These are phyloP conservation scores for Mycena polygramma DNA, from an alignment of 768 basidiomycete species.

Conservation along the genomic window DNA sequence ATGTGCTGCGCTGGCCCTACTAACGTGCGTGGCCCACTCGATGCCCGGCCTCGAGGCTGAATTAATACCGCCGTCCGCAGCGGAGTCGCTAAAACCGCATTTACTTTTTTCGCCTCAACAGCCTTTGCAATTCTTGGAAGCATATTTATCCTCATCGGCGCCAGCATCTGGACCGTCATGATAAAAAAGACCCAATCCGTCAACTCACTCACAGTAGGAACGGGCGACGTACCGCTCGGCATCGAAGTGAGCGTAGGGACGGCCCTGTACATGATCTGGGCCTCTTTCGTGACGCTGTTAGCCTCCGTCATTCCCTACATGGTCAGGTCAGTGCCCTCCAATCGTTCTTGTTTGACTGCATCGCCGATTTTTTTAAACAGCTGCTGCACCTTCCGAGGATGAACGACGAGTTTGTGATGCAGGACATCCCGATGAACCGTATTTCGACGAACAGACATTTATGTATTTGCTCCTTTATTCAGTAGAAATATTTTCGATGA, in stretches of 20 bases:
- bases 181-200: conserved; percentile 73
- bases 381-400: conserved; percentile 87
- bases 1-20: conserved; percentile 71
- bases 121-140: conserved; percentile 71
- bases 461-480: conserved; percentile 37
- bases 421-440: conserved; percentile 24
- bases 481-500: conserved; percentile 21
- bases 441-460: conserved; percentile 20
- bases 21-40: conserved; percentile 68
- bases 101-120: conserved; percentile 78
- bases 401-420: conserved; percentile 35
- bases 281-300: conserved; percentile 75
- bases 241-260: conserved; percentile 73
- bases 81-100: conserved; percentile 73
- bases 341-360: background rate
- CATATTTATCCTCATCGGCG: conserved; percentile 75
- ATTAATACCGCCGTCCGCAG: conserved; percentile 51
- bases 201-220: conserved; percentile 63
- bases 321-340: conserved; percentile 67
- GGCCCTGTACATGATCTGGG: conserved; percentile 80
- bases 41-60: conserved; percentile 18
- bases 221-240: conserved; percentile 62
- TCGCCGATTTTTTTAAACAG: conserved; percentile 50
- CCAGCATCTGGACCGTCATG: conserved; percentile 83
- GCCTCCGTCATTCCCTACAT: conserved; percentile 81